phyloP scores from a whole-genome alignment of 345 rosid species.

The Odontarrhena argentea region DNA sequence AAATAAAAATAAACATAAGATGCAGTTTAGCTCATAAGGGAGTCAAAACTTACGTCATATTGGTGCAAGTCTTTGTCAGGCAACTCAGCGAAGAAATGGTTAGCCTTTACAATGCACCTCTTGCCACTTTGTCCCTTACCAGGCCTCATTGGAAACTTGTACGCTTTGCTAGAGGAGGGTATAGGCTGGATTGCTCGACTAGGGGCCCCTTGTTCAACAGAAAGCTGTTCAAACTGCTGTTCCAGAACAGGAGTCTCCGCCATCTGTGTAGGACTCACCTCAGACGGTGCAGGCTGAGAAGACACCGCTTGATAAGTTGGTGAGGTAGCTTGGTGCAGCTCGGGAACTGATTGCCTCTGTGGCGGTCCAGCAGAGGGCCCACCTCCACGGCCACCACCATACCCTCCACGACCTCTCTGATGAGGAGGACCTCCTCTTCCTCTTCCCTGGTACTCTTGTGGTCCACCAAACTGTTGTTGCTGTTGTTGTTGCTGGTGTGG shows the following conservation, averaged over 20 bases:
- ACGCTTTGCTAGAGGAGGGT: constrained; percentile 75
- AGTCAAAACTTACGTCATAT: constrained; percentile 65
- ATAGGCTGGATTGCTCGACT: constrained; percentile 63
- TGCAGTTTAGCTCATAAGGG: background rate
- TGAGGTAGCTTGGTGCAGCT: constrained; percentile 97
- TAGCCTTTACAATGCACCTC: constrained; percentile 88
- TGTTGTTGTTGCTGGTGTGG: constrained; percentile 47
- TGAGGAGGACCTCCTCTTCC: constrained; percentile 78
- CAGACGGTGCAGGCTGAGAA: constrained; percentile 55
- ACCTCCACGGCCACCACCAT: constrained; percentile 60
- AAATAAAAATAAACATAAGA: constrained; percentile 19
- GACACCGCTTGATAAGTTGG: constrained; percentile 61
- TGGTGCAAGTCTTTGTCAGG: constrained; percentile 97
- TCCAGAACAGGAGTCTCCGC: constrained; percentile 48
- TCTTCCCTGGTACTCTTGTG: constrained; percentile 66
- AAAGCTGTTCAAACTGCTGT: constrained; percentile 54
- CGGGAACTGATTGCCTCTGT: constrained; percentile 72
- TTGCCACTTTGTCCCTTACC: constrained; percentile 67
- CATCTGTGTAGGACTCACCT: constrained; percentile 55
- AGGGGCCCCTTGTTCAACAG: constrained; percentile 55
- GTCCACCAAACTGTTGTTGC: constrained; percentile 57
- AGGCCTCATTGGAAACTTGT: constrained; percentile 83
- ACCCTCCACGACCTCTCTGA: constrained; percentile 67
- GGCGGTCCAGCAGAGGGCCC: constrained; percentile 59
- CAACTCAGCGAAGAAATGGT: constrained; percentile 87